Conservation (phyloP, 495 filamentous ascomycete genomes). For the Penicillium dipodomyicola region DNA sequence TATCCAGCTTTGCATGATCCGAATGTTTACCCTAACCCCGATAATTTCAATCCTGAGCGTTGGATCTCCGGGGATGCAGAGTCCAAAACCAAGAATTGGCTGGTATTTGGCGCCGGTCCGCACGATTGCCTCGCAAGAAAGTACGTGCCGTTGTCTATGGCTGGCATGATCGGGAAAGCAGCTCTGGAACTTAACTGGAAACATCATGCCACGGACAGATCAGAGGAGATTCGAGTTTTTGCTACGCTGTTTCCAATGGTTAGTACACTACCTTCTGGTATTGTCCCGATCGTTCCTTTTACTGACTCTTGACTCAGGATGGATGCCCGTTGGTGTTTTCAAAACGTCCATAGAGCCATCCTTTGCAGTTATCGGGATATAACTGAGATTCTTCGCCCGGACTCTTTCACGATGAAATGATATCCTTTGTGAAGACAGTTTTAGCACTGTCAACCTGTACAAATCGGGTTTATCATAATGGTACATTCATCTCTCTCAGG, state of each 20-base stretch:
- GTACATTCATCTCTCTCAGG: not conserved
- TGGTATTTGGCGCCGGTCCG: slow-evolving; percentile 89
- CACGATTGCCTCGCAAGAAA: slow-evolving; percentile 91
- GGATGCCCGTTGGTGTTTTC: slow-evolving; percentile 66
- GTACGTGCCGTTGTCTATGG: slow-evolving; percentile 83
- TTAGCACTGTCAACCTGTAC: not conserved
- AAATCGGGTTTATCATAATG: not conserved
- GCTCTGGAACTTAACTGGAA: slow-evolving; percentile 79
- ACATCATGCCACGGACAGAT: slow-evolving; percentile 70
- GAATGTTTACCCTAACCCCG: slow-evolving; percentile 79
- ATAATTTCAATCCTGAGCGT: slow-evolving; percentile 77
- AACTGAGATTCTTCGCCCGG: not conserved
- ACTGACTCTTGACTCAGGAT: slow-evolving; percentile 25
- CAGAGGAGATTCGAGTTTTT: slow-evolving; percentile 93
- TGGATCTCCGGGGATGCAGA: slow-evolving; percentile 90
- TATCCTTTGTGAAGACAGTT: not conserved
- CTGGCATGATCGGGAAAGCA: slow-evolving; percentile 84
- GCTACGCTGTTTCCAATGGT: slow-evolving; percentile 94
- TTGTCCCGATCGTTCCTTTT: not conserved
- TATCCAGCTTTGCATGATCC: slow-evolving; percentile 88
- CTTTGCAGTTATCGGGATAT: not conserved
- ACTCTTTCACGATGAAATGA: not conserved
- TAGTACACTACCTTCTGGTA: slow-evolving; percentile 28
- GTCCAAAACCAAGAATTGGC: slow-evolving; percentile 87
- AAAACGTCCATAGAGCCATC: slow-evolving; percentile 23